Evolutionary conservation across 495 filamentous ascomycete species (phyloP).

Genomic region (Cenococcum geophilum): DNA sequence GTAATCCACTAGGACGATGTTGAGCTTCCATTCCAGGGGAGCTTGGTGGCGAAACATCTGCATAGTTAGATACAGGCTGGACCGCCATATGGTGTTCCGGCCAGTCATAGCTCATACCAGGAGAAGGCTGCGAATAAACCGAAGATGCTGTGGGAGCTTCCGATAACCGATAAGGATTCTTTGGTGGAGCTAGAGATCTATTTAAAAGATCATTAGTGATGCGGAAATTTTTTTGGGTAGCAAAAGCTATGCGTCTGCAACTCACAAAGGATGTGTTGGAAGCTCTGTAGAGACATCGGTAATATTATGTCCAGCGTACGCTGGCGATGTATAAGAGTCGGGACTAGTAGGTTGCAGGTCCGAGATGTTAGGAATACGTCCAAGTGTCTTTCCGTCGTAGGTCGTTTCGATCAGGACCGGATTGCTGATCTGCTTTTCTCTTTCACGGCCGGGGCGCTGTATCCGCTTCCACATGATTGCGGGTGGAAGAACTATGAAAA

Average conservation of each 20-base stretch:
- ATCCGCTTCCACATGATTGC: slow-evolving; percentile 31
- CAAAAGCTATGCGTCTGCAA: slow-evolving; percentile 1
- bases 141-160: slow-evolving; percentile 41
- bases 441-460: slow-evolving; percentile 36
- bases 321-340: slow-evolving; percentile 26
- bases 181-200: slow-evolving; percentile 15
- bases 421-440: slow-evolving; percentile 42
- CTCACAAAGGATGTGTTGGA: slow-evolving; percentile 16
- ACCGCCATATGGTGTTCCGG: slow-evolving; percentile 2
- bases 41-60: slow-evolving; percentile 30
- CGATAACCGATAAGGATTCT: slow-evolving; percentile 24
- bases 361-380: slow-evolving; percentile 23
- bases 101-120: slow-evolving; percentile 18
- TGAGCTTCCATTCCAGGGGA: slow-evolving; percentile 21
- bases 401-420: slow-evolving; percentile 45
- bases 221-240: neutral
- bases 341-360: slow-evolving; percentile 13
- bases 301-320: neutral
- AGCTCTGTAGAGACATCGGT: slow-evolving; percentile 7
- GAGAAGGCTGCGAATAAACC: slow-evolving; percentile 43
- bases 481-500: neutral
- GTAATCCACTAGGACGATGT: slow-evolving; percentile 20
- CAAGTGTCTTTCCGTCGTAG: slow-evolving; percentile 37
- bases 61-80: neutral
- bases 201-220: slow-evolving; percentile 3